phyloP scores from a whole-genome alignment of 495 filamentous ascomycete species.

The Xylaria telfairii region DNA sequence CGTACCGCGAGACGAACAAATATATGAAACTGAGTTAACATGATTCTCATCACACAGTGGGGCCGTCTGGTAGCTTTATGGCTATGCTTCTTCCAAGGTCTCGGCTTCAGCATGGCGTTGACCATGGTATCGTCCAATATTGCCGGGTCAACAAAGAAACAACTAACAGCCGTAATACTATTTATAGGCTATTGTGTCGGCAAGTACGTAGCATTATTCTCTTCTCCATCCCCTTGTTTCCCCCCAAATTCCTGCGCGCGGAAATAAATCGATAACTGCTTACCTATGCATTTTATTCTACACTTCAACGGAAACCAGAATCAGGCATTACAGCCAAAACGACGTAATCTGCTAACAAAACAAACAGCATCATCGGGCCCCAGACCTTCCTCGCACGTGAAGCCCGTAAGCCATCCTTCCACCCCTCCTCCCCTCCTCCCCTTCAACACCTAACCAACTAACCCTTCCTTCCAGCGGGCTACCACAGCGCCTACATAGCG shows the following conservation, averaged over 20 bases:
- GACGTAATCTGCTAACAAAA: not conserved
- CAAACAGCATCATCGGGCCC: slow-evolving; percentile 37
- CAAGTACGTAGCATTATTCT: slow-evolving; percentile 27
- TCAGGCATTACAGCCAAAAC: too few species aligned
- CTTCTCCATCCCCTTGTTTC: not conserved
- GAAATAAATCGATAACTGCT: too few species aligned
- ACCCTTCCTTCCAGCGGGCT: slow-evolving; percentile 24
- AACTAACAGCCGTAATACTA: slow-evolving; percentile 31
- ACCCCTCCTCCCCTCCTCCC: not conserved
- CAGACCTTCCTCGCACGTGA: slow-evolving; percentile 38
- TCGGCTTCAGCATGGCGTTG: slow-evolving; percentile 38
- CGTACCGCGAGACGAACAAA: not conserved
- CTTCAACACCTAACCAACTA: not conserved
- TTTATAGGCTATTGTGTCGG: slow-evolving; percentile 40
- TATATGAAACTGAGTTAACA: not conserved
- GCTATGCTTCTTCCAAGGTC: slow-evolving; percentile 49
- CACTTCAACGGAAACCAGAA: too few species aligned
- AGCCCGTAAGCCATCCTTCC: slow-evolving; percentile 22
- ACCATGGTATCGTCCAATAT: slow-evolving; percentile 41
- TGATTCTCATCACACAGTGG: slow-evolving; percentile 6
- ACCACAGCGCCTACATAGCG: slow-evolving; percentile 59
- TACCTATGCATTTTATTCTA: too few species aligned
- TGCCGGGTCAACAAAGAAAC: slow-evolving; percentile 43
- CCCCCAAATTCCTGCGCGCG: too few species aligned
- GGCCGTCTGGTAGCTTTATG: slow-evolving; percentile 35